Base-by-base conservation (phyloP, 495 filamentous ascomycete genomes). In the Penicillium atrosanguineum region DNA sequence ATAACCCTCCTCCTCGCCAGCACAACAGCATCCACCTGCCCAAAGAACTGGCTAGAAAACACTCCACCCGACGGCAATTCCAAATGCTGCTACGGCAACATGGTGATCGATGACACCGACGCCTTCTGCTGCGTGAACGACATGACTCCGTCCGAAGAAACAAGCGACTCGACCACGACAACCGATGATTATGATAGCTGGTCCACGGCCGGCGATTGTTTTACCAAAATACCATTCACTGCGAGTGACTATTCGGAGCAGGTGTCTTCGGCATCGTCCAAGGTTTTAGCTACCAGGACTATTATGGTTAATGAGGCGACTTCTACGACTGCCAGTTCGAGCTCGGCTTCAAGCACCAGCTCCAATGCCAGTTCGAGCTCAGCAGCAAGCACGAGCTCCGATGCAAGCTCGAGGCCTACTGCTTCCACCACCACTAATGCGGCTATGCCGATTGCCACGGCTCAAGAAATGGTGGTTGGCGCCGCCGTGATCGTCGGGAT, bases 161-260 rank as follows among this genome's bases (percentile, higher is more conserved):
- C 38, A 2, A 46, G 40, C 23, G 25, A 29, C 6, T 34, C 34
- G 5, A 59, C 42, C 1, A 55, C 37, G 14, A 48, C 59, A 1
- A 18, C 6, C 21, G 57, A 52, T 18, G 44, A 45, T 1, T 29
- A 52, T 4, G 36, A 16, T 28, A 25, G 46, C 26, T 56, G 51
- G 56, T 26, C 53, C 4, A 52, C 42, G 4, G 36, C 15, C 0
- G 50, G 31, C 16, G 20, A 29, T 21, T 61, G 59, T 23, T 25
- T 54, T 31, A 37, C 55, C 3, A 48, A 47, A 39, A 23, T 61
- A 12, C 59, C 50, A 4, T 61, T 58, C 50, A 61, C 48, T 0
- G 59, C 59, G 6, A 61, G 50, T 34, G 51, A 61, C 29, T 61
- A 61, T 16, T 61, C 59, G 14, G 41, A 31, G 18, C 59, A 48